phyloP scores from a whole-genome alignment of 1,139 yeast species.

The Pichia sp. region DNA sequence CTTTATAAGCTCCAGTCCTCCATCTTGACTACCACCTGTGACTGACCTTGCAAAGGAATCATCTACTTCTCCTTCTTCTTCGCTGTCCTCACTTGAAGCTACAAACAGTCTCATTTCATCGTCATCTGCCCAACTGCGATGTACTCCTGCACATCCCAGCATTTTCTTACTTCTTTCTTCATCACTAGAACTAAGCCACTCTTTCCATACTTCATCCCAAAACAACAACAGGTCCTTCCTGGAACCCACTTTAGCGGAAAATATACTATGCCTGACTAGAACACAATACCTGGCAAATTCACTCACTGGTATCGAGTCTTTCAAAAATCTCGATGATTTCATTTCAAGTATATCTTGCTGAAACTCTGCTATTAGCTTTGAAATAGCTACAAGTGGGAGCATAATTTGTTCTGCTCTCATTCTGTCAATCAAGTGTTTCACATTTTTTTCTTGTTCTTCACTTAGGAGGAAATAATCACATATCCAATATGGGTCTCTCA shows the following conservation, averaged over 20 bases:
- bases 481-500: constrained; percentile 10
- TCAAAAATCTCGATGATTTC: constrained; percentile 20
- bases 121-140: constrained; percentile 23
- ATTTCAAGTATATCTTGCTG: constrained; percentile 11
- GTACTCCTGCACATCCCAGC: constrained; percentile 13
- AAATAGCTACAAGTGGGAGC: constrained; percentile 16
- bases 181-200: constrained; percentile 21
- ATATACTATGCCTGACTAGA: constrained; percentile 19
- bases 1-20: constrained; percentile 13
- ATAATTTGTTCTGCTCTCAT: constrained; percentile 2
- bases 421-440: constrained; percentile 11
- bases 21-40: constrained; percentile 2
- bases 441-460: constrained; percentile 10
- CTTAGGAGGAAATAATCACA: constrained; percentile 17
- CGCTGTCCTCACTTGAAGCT: constrained; percentile 19
- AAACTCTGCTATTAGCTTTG: constrained; percentile 15
- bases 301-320: constrained; percentile 26
- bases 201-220: constrained; percentile 26
- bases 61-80: constrained; percentile 12
- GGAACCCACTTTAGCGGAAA: constrained; percentile 20
- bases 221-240: constrained; percentile 21
- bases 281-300: constrained; percentile 30
- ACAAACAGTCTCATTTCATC: constrained; percentile 20
- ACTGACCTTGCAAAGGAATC: background rate
- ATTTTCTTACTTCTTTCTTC: constrained; percentile 19